Percentiles rank a stretch among this genome's conserved stretches.
These are phyloP conservation scores for Neurospora tetrasperma DNA, from an alignment of 495 filamentous ascomycete species.

Conservation along the genomic window DNA sequence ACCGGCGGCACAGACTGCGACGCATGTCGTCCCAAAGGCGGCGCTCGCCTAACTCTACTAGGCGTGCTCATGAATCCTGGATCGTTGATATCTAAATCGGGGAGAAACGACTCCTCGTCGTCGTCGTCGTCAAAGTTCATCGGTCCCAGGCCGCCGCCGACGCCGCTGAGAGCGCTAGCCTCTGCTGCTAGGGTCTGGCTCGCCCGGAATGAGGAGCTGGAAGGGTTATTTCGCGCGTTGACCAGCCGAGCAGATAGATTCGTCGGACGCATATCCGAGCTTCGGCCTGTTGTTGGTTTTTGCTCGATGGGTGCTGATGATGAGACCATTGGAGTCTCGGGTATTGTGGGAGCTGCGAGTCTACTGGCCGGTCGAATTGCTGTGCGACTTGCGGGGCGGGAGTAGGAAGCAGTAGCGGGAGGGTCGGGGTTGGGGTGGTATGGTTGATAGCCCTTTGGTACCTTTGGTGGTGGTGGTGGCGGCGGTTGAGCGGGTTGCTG, in stretches of 20 bases:
- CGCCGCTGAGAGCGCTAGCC: not conserved
- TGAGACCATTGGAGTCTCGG: not conserved
- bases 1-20: too few species aligned
- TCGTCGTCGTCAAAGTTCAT: slow-evolving; percentile 26
- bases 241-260: slow-evolving; percentile 2
- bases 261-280: slow-evolving; percentile 5
- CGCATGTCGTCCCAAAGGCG: not conserved
- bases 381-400: not conserved
- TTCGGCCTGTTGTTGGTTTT: not conserved
- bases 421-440: not conserved
- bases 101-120: slow-evolving; percentile 2
- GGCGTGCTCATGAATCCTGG: slow-evolving; percentile 26
- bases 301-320: not conserved
- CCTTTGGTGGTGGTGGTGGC: not conserved
- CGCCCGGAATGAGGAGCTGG: not conserved
- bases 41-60: slow-evolving; percentile 16
- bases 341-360: not conserved
- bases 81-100: slow-evolving; percentile 9
- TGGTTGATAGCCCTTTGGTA: not conserved
- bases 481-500: too few species aligned
- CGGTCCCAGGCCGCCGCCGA: slow-evolving; percentile 5
- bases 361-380: not conserved
- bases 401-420: not conserved
- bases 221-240: not conserved
- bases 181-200: not conserved